Evolutionary conservation across 768 basidiomycete genomes (phyloP).

Genomic region (Cyclocybe cylindracea): DNA sequence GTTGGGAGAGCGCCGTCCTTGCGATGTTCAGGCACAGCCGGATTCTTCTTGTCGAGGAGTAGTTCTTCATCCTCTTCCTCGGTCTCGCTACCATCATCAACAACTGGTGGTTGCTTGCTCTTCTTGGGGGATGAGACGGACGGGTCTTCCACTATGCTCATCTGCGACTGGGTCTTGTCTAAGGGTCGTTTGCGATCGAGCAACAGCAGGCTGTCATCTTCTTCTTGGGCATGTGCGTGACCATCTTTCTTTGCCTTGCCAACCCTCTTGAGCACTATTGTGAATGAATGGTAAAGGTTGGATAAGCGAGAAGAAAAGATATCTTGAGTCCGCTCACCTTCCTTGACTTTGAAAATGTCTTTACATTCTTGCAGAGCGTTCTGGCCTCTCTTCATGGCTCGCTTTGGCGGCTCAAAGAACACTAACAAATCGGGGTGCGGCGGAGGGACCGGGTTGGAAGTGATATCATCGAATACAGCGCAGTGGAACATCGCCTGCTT

Average conservation of each 20-base stretch:
- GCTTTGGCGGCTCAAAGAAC: slow-evolving; percentile 79
- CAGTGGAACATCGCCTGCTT: slow-evolving; percentile 94
- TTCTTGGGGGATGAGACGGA: slow-evolving; percentile 18
- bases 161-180: slow-evolving; percentile 15
- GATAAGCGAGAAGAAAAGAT: not conserved
- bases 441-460: slow-evolving; percentile 73
- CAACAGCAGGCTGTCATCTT: slow-evolving; percentile 59
- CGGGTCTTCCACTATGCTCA: slow-evolving; percentile 12
- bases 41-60: slow-evolving; percentile 25
- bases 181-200: slow-evolving; percentile 43
- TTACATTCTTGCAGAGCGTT: slow-evolving; percentile 62
- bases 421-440: slow-evolving; percentile 84
- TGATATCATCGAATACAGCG: slow-evolving; percentile 76
- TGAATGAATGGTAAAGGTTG: not conserved
- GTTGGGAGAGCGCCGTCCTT: slow-evolving; percentile 43
- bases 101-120: slow-evolving; percentile 27
- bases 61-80: slow-evolving; percentile 44
- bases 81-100: slow-evolving; percentile 49
- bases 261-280: slow-evolving; percentile 63
- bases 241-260: slow-evolving; percentile 59
- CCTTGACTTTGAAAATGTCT: slow-evolving; percentile 71
- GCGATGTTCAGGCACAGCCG: slow-evolving; percentile 17
- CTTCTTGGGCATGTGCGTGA: slow-evolving; percentile 62
- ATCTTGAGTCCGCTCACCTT: slow-evolving; percentile 46
- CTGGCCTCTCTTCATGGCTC: slow-evolving; percentile 61